These are phyloP conservation scores for Coffea canephora DNA, from an alignment of 257 asterid species.

Conservation along the genomic window DNA sequence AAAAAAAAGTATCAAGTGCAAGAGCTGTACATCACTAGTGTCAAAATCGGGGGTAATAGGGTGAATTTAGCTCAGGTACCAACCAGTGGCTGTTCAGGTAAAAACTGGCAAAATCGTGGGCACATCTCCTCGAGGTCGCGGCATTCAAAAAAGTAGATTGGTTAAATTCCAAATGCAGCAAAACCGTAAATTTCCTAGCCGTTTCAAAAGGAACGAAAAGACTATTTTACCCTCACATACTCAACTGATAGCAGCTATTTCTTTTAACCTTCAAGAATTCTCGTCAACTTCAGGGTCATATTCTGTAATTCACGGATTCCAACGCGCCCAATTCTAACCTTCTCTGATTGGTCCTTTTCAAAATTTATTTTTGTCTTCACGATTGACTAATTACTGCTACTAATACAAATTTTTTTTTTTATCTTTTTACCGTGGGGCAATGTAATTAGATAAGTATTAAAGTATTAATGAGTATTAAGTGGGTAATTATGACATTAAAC, in stretches of 20 bases:
- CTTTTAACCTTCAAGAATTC: not conserved
- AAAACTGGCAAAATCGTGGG: not conserved
- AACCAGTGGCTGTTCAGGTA: slow-evolving; percentile 11
- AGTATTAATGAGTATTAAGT: too few relatives aligned
- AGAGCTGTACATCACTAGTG: not conserved
- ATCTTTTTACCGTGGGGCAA: too few relatives aligned
- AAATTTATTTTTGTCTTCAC: not conserved
- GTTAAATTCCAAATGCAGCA: not conserved
- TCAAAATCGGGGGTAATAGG: not conserved
- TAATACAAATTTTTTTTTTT: too few relatives aligned
- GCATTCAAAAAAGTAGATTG: slow-evolving; percentile 18
- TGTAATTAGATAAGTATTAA: too few relatives aligned
- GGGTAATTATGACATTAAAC: not conserved
- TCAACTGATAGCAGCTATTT: not conserved
- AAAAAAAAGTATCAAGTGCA: not conserved
- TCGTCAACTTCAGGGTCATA: not conserved
- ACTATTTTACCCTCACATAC: slow-evolving; percentile 19
- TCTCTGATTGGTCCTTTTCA: slow-evolving; percentile 5
- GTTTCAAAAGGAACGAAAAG: slow-evolving; percentile 4
- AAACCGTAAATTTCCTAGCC: slow-evolving; percentile 20
- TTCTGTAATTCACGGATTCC: not conserved
- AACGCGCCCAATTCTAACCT: not conserved
- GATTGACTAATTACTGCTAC: not conserved
- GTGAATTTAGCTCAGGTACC: not conserved
- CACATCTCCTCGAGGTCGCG: not conserved